Conservation (phyloP, 1,139 yeast species). For the Meyerozyma guilliermondii region DNA sequence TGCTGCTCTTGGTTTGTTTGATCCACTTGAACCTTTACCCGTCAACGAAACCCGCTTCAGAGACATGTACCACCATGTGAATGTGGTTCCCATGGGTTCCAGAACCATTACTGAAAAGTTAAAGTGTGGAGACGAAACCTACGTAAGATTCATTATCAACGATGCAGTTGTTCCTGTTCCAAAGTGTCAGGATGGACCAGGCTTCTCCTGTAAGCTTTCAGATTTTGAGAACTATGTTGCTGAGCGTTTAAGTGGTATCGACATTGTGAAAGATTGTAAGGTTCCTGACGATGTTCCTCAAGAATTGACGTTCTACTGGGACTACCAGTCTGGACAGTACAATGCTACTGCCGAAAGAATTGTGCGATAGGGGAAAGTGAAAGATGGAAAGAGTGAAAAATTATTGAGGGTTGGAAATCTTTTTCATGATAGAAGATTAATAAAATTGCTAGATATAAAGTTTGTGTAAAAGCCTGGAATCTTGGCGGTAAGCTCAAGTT, state of each 20-base stretch:
- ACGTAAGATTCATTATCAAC: conserved; percentile 46
- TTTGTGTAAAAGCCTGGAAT: too few species aligned
- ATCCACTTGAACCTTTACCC: conserved; percentile 26
- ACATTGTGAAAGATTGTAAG: conserved; percentile 29
- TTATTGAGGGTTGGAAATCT: too few species aligned
- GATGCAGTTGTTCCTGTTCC: conserved; percentile 55
- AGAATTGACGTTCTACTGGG: conserved; percentile 31
- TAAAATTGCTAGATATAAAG: too few species aligned
- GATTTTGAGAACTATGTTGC: conserved; percentile 33
- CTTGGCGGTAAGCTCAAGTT: too few species aligned
- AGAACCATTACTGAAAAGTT: conserved; percentile 46
- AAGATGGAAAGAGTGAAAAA: too few species aligned
- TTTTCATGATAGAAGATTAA: too few species aligned
- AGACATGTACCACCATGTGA: conserved; percentile 41
- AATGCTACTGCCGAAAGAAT: conserved; percentile 12
- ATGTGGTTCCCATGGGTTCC: conserved; percentile 54
- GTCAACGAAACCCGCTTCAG: conserved; percentile 30
- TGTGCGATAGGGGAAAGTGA: neutral
- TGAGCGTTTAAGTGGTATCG: conserved; percentile 24
- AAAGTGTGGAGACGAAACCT: conserved; percentile 32
- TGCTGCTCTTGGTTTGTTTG: conserved; percentile 47
- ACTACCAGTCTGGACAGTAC: conserved; percentile 22
- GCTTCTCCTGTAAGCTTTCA: conserved; percentile 48
- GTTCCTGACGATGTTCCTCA: conserved; percentile 11
- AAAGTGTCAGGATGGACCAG: conserved; percentile 50